A percentile compares a stretch with the other conserved stretches of the same genome.
phyloP scores from a whole-genome alignment of 129 eudicot species.

The Daucus carota region DH1_v3.0 NC_030382.2:50725001-50725500 shows the following conservation, averaged over 20 bases:
- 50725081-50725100: constrained; percentile 98
- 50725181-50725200: constrained; percentile 96
- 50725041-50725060: background rate
- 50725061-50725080: constrained; percentile 49
- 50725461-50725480: constrained; percentile 98
- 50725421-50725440: constrained; percentile 98
- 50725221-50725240: background rate
- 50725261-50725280: constrained; percentile 1
- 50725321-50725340: constrained; percentile 89
- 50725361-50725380: constrained; percentile 98
- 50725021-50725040: background rate
- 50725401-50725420: constrained; percentile 99
- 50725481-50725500: constrained; percentile 90
- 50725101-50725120: constrained; percentile 85
- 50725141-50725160: constrained; percentile 98
- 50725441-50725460: constrained; percentile 86
- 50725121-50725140: constrained; percentile 93
- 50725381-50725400: constrained; percentile 87
- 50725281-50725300: constrained; percentile 84
- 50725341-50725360: constrained; percentile 97
- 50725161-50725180: constrained; percentile 92
- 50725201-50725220: constrained; percentile 65
- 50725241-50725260: background rate
- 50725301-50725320: constrained; percentile 99
- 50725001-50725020: constrained; percentile 11